These are phyloP conservation scores for Prototheca wickerhamii DNA, from an alignment of 163 green algal genomes.

Conservation along the genomic window DNA sequence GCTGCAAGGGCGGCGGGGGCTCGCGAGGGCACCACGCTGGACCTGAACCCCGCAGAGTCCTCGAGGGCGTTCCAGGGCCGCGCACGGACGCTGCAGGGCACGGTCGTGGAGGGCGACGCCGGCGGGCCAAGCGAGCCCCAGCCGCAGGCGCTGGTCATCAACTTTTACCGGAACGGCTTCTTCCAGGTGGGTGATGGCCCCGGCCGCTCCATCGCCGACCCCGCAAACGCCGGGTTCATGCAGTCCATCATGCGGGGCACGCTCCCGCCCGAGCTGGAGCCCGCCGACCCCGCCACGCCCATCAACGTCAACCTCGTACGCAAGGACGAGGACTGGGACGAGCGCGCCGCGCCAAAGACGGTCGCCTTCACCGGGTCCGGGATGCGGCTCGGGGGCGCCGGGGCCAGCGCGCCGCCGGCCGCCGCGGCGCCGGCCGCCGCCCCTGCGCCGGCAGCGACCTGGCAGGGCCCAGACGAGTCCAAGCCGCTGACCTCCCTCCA, in stretches of 20 bases:
- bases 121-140: background rate
- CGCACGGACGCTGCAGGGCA: constrained; percentile 44
- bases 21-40: constrained; percentile 10
- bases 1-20: constrained; percentile 26
- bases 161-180: constrained; percentile 52
- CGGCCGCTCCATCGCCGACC: constrained; percentile 36
- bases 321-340: constrained; percentile 24
- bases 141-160: constrained; percentile 18
- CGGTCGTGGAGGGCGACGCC: background rate
- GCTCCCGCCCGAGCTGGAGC: constrained; percentile 60
- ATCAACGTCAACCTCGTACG: constrained; percentile 53
- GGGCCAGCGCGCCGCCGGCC: background rate
- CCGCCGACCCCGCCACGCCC: constrained; percentile 13
- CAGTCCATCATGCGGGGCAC: constrained; percentile 47
- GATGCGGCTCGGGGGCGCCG: constrained; percentile 38
- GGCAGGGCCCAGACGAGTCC: constrained; percentile 58
- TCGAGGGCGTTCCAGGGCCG: constrained; percentile 36
- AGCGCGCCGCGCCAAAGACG: constrained; percentile 37
- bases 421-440: background rate
- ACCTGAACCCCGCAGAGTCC: constrained; percentile 7
- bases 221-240: constrained; percentile 61
- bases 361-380: constrained; percentile 62
- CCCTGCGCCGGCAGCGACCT: constrained; percentile 11
- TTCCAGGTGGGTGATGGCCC: constrained; percentile 66
- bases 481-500: constrained; percentile 73